These are phyloP conservation scores for Chaetomiaceae sp. DNA, from an alignment of 2,329 filamentous ascomycete genomes.

Conservation along the genomic window DNA sequence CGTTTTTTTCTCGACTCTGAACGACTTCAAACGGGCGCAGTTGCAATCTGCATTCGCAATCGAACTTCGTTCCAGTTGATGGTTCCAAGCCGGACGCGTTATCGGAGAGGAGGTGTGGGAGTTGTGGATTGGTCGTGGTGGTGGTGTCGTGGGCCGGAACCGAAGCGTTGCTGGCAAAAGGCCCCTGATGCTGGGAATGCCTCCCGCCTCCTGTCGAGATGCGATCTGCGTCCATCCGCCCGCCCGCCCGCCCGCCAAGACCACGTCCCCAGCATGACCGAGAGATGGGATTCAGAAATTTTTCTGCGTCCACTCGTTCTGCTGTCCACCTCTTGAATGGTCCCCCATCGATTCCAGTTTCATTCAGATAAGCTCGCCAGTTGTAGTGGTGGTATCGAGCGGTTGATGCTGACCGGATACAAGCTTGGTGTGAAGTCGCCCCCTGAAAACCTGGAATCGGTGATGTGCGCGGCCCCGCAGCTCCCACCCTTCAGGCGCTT, in stretches of 20 bases:
- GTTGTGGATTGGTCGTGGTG: too few species aligned
- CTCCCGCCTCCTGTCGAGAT: not conserved
- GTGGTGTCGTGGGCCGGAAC: too few species aligned
- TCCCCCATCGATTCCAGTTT: too few species aligned
- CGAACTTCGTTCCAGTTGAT: constrained; percentile 4
- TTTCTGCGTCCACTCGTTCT: too few species aligned
- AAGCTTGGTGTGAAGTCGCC: too few species aligned
- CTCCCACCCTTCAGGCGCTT: constrained; percentile 3
- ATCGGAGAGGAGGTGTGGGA: not conserved
- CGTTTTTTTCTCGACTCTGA: too few species aligned
- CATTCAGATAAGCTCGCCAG: too few species aligned
- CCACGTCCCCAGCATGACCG: not conserved
- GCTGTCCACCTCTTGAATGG: too few species aligned
- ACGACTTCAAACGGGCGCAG: not conserved
- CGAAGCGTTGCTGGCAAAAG: too few species aligned
- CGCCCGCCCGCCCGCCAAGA: constrained; percentile 3
- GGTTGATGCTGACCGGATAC: too few species aligned
- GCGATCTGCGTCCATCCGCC: constrained; percentile 8
- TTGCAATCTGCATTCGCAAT: not conserved
- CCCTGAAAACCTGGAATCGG: not conserved
- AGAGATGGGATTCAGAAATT: too few species aligned
- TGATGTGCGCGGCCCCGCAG: constrained; percentile 10
- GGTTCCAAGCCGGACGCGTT: not conserved
- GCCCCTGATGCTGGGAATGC: not conserved
- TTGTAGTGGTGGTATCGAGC: too few species aligned